A percentile compares a stretch with the other conserved stretches of the same genome.
phyloP scores from a whole-genome alignment of 805 yeast genomes.

The Saccharomycopsis sp. region DNA sequence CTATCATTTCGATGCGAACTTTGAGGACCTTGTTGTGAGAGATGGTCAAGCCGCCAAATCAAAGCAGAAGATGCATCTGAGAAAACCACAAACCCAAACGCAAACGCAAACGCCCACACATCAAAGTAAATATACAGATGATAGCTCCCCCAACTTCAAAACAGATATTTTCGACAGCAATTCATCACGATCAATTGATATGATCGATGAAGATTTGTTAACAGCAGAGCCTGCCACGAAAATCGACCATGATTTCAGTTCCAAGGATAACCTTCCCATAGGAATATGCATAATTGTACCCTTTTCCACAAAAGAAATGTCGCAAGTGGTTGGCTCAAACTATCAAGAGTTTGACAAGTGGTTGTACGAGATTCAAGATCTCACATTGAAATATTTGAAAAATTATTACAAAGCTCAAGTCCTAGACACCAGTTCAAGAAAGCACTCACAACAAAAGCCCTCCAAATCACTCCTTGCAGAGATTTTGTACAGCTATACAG shows the following conservation, averaged over 20 bases:
- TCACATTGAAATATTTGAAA: slow-evolving; percentile 18
- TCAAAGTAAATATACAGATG: no score
- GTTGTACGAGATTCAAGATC: slow-evolving; percentile 20
- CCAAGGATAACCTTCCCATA: slow-evolving; percentile 19
- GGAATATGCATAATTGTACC: slow-evolving; percentile 20
- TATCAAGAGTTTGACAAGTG: slow-evolving; percentile 19
- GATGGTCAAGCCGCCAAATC: background rate
- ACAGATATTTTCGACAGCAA: slow-evolving; percentile 1
- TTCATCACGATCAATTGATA: background rate
- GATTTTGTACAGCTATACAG: no score
- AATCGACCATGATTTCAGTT: slow-evolving; percentile 19
- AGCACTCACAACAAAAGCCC: no score
- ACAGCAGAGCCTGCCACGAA: slow-evolving; percentile 15
- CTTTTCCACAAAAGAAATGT: slow-evolving; percentile 5
- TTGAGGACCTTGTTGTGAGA: slow-evolving; percentile 11
- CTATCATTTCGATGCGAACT: slow-evolving; percentile 20
- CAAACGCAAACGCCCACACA: no score
- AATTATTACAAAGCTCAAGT: slow-evolving; percentile 14
- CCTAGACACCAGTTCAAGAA: no score
- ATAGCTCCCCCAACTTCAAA: background rate
- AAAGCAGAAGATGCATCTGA: background rate
- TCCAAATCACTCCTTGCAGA: no score
- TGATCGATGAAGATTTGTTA: slow-evolving; percentile 6
- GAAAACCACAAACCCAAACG: background rate
- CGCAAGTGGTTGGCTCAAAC: slow-evolving; percentile 17